Evolutionary conservation across 208 protist genomes (phyloP).

Genomic region (Leishmania tarentolae): DNA sequence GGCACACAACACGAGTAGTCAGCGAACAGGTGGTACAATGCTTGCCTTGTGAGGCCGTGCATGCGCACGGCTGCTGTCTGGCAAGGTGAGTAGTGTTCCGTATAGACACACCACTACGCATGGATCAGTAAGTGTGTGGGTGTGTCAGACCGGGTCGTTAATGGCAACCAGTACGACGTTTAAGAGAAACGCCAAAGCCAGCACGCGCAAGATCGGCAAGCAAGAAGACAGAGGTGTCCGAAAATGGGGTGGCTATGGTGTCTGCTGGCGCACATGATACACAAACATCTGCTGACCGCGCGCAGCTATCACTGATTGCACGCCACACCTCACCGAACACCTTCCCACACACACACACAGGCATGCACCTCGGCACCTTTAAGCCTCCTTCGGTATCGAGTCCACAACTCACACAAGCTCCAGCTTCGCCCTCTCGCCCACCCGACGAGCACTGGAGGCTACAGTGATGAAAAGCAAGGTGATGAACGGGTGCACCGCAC

Average conservation of each 20-base stretch:
- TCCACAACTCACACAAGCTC: neutral
- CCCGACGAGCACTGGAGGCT: too few species aligned
- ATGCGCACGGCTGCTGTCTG: neutral
- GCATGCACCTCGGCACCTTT: neutral
- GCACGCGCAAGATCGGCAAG: neutral
- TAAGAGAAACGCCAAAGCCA: neutral
- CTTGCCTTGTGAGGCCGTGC: neutral
- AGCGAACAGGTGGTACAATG: neutral
- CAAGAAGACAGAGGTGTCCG: neutral
- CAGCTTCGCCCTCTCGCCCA: neutral
- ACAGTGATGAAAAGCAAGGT: neutral
- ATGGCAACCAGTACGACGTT: neutral
- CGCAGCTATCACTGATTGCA: neutral
- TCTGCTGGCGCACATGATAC: neutral
- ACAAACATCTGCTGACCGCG: neutral
- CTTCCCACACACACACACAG: neutral
- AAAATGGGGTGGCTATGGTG: neutral
- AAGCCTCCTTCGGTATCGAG: neutral
- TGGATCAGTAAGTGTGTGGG: neutral
- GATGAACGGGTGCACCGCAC: neutral
- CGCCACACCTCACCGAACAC: neutral
- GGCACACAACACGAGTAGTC: neutral
- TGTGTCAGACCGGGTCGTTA: neutral
- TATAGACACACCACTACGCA: too few species aligned
- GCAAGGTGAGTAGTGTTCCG: neutral